A percentile compares a stretch with the other conserved stretches of the same genome.
Evolutionary conservation across 1,284 basidiomycete species (phyloP).

Genomic region (Pseudozyma flocculosa): DNA sequence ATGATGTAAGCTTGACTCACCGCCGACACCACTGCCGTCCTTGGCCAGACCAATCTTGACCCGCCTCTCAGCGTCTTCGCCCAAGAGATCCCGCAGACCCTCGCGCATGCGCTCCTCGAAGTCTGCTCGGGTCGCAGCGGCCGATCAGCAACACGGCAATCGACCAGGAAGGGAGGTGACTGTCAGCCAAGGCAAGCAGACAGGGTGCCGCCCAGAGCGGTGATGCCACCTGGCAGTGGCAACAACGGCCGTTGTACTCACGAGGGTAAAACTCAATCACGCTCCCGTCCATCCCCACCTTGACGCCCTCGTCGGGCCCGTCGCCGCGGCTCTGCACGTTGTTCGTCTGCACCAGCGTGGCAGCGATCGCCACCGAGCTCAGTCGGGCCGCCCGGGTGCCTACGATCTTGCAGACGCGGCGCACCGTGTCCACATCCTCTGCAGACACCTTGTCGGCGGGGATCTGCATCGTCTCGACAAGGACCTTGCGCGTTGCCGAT

Average conservation of each 20-base stretch:
- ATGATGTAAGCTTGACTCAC: constrained; percentile 63
- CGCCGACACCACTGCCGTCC: constrained; percentile 94
- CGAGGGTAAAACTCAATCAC: constrained; percentile 71
- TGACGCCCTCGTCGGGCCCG: constrained; percentile 54
- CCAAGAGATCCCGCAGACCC: constrained; percentile 74
- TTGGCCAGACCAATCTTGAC: constrained; percentile 89
- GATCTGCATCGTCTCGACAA: constrained; percentile 69
- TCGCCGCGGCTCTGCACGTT: constrained; percentile 61
- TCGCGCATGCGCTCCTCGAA: constrained; percentile 74
- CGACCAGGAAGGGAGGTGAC: background rate
- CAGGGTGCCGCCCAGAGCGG: too few species aligned
- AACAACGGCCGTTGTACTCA: background rate
- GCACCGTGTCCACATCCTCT: constrained; percentile 70
- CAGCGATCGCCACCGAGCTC: constrained; percentile 82
- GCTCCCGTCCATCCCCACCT: constrained; percentile 59
- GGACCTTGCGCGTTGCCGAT: constrained; percentile 61
- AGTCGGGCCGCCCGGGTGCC: constrained; percentile 78
- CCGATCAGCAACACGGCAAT: too few species aligned
- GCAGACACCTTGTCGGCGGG: constrained; percentile 59
- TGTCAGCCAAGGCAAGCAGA: too few species aligned
- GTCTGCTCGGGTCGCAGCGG: too few species aligned
- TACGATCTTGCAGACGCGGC: constrained; percentile 76
- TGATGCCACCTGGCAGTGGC: too few species aligned
- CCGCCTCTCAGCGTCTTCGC: constrained; percentile 73
- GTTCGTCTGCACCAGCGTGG: constrained; percentile 78